Evolutionary conservation across 2,329 filamentous ascomycete genomes (phyloP).

Genomic region (Colletotrichum horii): DNA sequence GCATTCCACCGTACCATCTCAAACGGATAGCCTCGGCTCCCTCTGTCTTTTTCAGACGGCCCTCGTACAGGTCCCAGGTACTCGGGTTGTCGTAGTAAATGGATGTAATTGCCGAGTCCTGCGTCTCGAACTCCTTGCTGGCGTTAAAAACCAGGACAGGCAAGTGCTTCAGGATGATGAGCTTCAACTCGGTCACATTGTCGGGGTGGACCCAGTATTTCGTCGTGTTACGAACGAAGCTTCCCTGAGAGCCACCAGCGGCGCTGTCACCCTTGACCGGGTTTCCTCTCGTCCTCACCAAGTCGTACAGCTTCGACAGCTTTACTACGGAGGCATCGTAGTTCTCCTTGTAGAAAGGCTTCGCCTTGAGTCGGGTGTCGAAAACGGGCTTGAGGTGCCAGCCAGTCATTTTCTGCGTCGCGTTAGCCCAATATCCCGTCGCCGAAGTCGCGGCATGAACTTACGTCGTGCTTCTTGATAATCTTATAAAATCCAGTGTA

Average conservation of each 20-base stretch:
- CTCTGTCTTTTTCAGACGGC: constrained; percentile 95
- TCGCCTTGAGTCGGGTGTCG: constrained; percentile 89
- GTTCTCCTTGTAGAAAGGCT: constrained; percentile 98
- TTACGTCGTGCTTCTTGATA: constrained; percentile 98
- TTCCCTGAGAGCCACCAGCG: constrained; percentile 90
- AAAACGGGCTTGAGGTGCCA: constrained; percentile 98
- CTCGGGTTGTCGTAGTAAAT: constrained; percentile 98
- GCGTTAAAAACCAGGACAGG: constrained; percentile 97
- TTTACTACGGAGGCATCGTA: constrained; percentile 96
- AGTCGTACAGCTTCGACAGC: constrained; percentile 92
- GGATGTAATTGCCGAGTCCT: constrained; percentile 94
- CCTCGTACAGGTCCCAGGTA: constrained; percentile 92
- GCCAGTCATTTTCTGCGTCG: constrained; percentile 81
- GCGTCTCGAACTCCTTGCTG: constrained; percentile 91
- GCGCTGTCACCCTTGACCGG: constrained; percentile 90
- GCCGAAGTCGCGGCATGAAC: constrained; percentile 36
- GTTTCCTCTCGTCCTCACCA: constrained; percentile 91
- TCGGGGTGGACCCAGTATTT: constrained; percentile 99
- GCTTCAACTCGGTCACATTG: constrained; percentile 97
- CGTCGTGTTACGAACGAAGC: constrained; percentile 95
- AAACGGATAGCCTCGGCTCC: constrained; percentile 96
- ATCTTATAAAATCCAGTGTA: constrained; percentile 99
- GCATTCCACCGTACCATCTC: constrained; percentile 97
- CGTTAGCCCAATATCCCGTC: background rate
- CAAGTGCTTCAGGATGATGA: constrained; percentile 96